Evolutionary conservation across 305 asterid species (phyloP), one percentile per base, ranked within the genome.

Genomic region (Fraxinus latifolia): DNA sequence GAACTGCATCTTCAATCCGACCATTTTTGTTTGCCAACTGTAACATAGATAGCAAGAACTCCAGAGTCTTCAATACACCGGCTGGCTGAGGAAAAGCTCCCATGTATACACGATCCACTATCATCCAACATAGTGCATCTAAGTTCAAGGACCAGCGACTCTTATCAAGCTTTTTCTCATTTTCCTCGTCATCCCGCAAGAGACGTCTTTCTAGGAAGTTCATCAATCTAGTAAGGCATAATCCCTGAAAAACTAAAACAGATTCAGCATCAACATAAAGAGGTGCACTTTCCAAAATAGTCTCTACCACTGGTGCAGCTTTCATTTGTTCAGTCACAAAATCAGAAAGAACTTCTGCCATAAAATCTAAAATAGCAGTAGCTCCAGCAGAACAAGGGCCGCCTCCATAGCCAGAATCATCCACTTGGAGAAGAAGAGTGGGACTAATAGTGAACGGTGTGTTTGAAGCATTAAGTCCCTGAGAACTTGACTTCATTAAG

Each of bases 381-480:
- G 99, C 98, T 76, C 94, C 98, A 84, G 98, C 97, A 79, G 99
- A 94, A 81, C 98, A 96, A 19, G 99, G 98, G 32, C 99, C 99
- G 12, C 98, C 98, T 79, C 99, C 98, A 89, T 96, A 94, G 72
- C 99, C 98, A 88, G 92, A 91, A 83, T 96, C 97, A 86, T 96
- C 99, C 81, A 96, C 97, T 83, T 94, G 97, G 86, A 96, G 94
- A 77, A 96, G 95, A 79, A 91, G 92, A 81, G 89, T 93, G 32
- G 98, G 89, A 85, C 88, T 91, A 21, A 92, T 86, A 3, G 55
- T 0, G 83, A 86, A 79, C 89, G 88, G 83, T 50, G 86, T 50
- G 88, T 84, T 87, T 77, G 55, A 44, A 44, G 55, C 55, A 44
- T 44, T 3, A 44, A 94, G 92, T 76, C 86, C 83, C 88, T 92